These are phyloP conservation scores for Amanita muscaria DNA, from an alignment of 768 basidiomycete genomes.

Conservation along the genomic window DNA sequence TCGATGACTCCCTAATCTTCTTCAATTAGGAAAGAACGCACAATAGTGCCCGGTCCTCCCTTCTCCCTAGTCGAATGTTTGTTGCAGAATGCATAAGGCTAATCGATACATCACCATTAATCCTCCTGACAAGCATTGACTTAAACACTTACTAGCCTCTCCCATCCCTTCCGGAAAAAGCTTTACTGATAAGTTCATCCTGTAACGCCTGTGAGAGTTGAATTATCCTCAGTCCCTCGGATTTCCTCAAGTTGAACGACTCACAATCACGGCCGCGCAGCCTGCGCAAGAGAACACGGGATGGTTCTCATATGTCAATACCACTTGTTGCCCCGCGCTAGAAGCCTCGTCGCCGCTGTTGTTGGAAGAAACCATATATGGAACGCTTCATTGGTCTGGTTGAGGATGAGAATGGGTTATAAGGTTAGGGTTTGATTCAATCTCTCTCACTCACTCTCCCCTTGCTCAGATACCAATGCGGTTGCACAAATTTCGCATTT, in stretches of 20 bases:
- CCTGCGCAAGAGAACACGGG: constrained; percentile 62
- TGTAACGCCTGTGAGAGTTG: constrained; percentile 52
- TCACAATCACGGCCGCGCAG: constrained; percentile 63
- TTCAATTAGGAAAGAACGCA: constrained; percentile 21
- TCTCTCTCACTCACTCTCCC: no score
- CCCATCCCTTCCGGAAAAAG: constrained; percentile 78
- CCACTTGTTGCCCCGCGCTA: constrained; percentile 48
- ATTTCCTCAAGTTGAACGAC: constrained; percentile 17
- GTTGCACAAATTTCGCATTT: no score
- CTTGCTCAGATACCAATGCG: no score
- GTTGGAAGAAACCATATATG: constrained; percentile 16
- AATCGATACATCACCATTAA: constrained; percentile 3
- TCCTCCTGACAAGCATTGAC: neutral
- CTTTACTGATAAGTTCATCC: constrained; percentile 79
- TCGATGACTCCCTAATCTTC: constrained; percentile 3
- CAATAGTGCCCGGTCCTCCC: constrained; percentile 70
- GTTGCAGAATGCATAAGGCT: constrained; percentile 74
- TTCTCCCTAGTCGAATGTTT: constrained; percentile 65
- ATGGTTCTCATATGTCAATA: constrained; percentile 53
- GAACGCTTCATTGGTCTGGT: neutral
- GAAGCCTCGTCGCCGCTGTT: constrained; percentile 22
- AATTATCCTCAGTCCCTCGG: neutral
- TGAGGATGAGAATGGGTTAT: constrained; percentile 4
- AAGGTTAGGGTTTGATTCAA: no score
- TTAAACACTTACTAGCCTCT: constrained; percentile 57